Percentiles rank a stretch among this genome's conserved stretches.
Evolutionary conservation across 192 early-diverging fungal genomes (phyloP).

Genomic region (Entomortierella chlamydospora): DNA sequence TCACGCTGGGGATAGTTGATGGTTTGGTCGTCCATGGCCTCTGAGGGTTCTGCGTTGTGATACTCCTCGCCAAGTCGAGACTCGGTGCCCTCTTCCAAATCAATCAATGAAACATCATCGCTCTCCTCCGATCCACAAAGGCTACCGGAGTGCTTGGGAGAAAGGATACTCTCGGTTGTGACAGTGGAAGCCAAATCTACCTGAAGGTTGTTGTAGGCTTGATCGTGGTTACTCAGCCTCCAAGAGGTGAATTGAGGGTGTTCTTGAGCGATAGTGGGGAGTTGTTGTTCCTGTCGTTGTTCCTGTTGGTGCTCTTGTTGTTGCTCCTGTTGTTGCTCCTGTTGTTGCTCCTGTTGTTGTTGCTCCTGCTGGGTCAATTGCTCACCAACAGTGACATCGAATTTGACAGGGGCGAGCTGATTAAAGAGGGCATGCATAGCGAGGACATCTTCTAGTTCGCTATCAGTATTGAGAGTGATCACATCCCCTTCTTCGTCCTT

Average conservation of each 20-base stretch:
- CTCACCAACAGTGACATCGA: slow-evolving; percentile 18
- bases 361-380: too few species aligned
- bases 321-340: neutral
- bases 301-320: neutral
- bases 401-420: slow-evolving; percentile 29
- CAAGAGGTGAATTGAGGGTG: slow-evolving; percentile 12
- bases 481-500: slow-evolving; percentile 42
- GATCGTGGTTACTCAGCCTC: slow-evolving; percentile 5
- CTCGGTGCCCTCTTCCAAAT: slow-evolving; percentile 27
- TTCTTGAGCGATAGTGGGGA: neutral
- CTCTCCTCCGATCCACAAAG: slow-evolving; percentile 23
- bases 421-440: slow-evolving; percentile 39
- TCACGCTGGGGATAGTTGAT: slow-evolving; percentile 35
- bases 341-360: neutral
- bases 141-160: neutral
- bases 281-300: neutral
- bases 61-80: neutral
- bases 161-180: neutral
- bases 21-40: slow-evolving; percentile 4
- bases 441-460: slow-evolving; percentile 44
- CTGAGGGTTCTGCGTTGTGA: neutral
- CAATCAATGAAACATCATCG: slow-evolving; percentile 45
- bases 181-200: slow-evolving; percentile 3
- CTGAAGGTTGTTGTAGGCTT: neutral
- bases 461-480: slow-evolving; percentile 44